Base-by-base conservation (phyloP, 768 basidiomycete species). In the Tubosaeta brunneosetosa region DNA sequence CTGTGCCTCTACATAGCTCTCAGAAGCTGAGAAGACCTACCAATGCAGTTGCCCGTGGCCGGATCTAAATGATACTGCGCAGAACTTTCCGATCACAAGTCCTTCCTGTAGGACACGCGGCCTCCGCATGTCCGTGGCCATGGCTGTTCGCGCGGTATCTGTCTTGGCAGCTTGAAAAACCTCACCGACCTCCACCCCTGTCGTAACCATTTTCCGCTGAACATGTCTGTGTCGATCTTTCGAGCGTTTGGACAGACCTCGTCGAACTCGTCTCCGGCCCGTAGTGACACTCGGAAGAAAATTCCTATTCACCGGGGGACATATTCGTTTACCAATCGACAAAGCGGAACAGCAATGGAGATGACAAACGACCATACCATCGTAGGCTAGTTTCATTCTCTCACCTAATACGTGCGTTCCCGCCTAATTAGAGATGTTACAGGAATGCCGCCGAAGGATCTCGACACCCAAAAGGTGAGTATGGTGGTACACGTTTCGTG, bases 291-390 rank as follows among this genome's bases (percentile, higher is more conserved):
- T 6, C 53, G 56, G 36, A 65, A 64, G 56, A 63, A 49, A 45
- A 54, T 60, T 9, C 53, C 66, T 41, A 58, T 69, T 17, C 59
- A 63, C 44, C 67, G 67, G 49, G 66, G 66, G 46, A 67, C 66
- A 1, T 68, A 67, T 51, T 56, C 63, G 13, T 63, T 69, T 44
- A 26, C 55, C 53, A 68, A 68, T 44, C 61, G 66, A 47, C 67
- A 69, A 55, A 68, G 67, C 19, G 67, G 66, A 34, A 67, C 66
- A 19, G 61, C 67, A 22, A 63, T 67, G 61, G 66, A 65, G 41
- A 55, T 67, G 61, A 31, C 52, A 0, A 65, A 57, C 19, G 55
- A 69, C 29, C 38, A 66, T 22, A 36, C 50, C 16, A 36, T 66
- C 44, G 55, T 67, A 22, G 66, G 66, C 61, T 32, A 45, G 66